Evolutionary conservation across 306 rosid genomes (phyloP).

Genomic region (Argentina anserina): DNA sequence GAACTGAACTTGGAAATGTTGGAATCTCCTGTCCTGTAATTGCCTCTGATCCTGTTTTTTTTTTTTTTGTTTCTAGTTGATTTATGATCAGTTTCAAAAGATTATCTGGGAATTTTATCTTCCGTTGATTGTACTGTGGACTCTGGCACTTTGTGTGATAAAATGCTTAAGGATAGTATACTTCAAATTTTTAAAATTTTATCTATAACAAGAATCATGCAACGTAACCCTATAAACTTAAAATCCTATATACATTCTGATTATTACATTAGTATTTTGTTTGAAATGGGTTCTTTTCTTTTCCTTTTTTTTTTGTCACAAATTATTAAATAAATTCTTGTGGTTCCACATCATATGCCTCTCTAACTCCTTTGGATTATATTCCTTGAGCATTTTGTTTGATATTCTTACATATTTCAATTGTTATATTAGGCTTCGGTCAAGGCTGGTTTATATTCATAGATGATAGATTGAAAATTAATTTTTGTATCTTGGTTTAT

Average conservation of each 20-base stretch:
- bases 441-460: not conserved
- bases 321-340: not conserved
- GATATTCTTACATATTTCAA: not conserved
- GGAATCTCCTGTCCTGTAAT: not conserved
- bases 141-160: not conserved
- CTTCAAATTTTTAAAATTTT: not conserved
- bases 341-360: not conserved
- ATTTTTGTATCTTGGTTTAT: not conserved
- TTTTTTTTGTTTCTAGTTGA: not conserved
- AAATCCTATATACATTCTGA: not conserved
- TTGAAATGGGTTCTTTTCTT: not conserved
- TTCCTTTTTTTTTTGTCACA: not conserved
- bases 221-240: not conserved
- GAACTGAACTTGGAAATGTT: not conserved
- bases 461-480: no score
- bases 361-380: not conserved
- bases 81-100: no score
- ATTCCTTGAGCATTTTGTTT: not conserved
- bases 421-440: not conserved
- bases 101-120: not conserved
- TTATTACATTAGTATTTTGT: not conserved
- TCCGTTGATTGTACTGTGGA: not conserved
- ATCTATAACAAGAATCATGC: not conserved
- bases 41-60: not conserved
- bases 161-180: not conserved